Evolutionary conservation across 345 rosid species (phyloP).

Genomic region (Orychophragmus violaceus): DNA sequence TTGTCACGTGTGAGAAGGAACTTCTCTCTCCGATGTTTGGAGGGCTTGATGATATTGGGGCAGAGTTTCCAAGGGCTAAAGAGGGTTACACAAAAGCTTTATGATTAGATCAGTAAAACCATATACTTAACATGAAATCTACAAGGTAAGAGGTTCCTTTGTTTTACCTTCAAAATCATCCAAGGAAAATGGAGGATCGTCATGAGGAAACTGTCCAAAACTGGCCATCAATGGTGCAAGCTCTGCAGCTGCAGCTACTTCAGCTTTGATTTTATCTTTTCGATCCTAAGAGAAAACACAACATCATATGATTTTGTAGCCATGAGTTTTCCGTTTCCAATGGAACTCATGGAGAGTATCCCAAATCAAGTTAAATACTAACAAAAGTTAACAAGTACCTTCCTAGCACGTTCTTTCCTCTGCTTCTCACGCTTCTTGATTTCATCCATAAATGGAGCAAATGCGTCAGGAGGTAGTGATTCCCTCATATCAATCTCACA

Average conservation of each 20-base stretch:
- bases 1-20: constrained; percentile 75
- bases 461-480: constrained; percentile 53
- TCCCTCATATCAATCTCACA: constrained; percentile 86
- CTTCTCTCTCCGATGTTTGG: constrained; percentile 58
- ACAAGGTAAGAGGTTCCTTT: not conserved
- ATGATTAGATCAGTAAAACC: not conserved
- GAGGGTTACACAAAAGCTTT: not conserved
- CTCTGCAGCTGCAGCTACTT: constrained; percentile 50
- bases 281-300: constrained; percentile 46
- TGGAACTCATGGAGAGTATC: not conserved
- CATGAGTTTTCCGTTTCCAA: not conserved
- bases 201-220: constrained; percentile 33
- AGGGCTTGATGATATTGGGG: constrained; percentile 56
- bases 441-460: constrained; percentile 81
- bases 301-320: constrained; percentile 8
- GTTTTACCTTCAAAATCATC: constrained; percentile 83
- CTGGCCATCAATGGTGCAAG: constrained; percentile 39
- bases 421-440: constrained; percentile 71
- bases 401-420: constrained; percentile 67
- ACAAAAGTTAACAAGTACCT: constrained; percentile 38
- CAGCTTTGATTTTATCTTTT: constrained; percentile 75
- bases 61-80: constrained; percentile 64
- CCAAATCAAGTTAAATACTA: not conserved
- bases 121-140: not conserved
- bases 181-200: constrained; percentile 59